Percentiles rank a stretch among this genome's conserved stretches.
Evolutionary conservation across 208 protist genomes (phyloP).

Genomic region (Wallacemonas sp.): DNA sequence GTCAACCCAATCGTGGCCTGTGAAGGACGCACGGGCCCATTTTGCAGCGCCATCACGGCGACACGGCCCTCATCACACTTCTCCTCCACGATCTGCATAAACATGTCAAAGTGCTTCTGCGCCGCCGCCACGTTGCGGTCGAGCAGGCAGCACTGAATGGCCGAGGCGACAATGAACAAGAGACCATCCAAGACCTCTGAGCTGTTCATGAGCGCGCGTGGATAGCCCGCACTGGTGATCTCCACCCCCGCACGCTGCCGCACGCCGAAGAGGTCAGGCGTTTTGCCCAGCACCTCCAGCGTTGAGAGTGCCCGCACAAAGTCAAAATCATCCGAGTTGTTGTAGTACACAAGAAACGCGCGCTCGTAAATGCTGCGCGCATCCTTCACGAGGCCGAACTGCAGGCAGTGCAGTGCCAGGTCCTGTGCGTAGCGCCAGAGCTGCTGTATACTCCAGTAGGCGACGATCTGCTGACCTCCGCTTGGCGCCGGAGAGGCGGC

Average conservation of each 20-base stretch:
- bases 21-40: background rate
- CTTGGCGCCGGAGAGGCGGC: background rate
- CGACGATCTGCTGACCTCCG: background rate
- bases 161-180: constrained; percentile 53
- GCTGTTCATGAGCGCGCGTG: constrained; percentile 36
- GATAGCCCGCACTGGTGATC: constrained; percentile 35
- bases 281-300: constrained; percentile 52
- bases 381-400: constrained; percentile 68
- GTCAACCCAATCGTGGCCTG: background rate
- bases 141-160: constrained; percentile 60
- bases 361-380: constrained; percentile 41
- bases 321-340: constrained; percentile 83
- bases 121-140: constrained; percentile 35
- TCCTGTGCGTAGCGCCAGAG: constrained; percentile 73
- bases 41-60: constrained; percentile 1
- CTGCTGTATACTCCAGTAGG: constrained; percentile 51
- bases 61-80: constrained; percentile 60
- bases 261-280: constrained; percentile 55
- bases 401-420: constrained; percentile 71
- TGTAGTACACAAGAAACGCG: constrained; percentile 83
- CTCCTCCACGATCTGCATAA: constrained; percentile 66
- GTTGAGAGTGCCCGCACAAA: constrained; percentile 42
- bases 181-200: constrained; percentile 69
- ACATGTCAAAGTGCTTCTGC: constrained; percentile 40
- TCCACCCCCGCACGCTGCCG: constrained; percentile 19